phyloP scores from a whole-genome alignment of 768 basidiomycete species.

The Stropharia rugosoannulata region DNA sequence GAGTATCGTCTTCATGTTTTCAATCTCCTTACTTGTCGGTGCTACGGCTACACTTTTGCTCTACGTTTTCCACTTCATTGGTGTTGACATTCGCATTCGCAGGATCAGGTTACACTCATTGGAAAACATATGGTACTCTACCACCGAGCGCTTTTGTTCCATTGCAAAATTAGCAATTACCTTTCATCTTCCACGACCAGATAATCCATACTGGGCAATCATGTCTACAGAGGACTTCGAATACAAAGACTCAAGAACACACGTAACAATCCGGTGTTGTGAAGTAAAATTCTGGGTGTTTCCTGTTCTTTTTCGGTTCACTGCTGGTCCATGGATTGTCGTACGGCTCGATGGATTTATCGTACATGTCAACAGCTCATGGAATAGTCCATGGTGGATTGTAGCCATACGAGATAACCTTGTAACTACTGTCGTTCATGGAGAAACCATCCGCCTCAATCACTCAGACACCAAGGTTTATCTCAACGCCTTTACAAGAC shows the following conservation, averaged over 20 bases:
- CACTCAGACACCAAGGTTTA: conserved; percentile 32
- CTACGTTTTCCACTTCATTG: conserved; percentile 5
- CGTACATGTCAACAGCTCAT: conserved; percentile 31
- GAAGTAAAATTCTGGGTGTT: conserved; percentile 34
- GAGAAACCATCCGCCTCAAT: conserved; percentile 39
- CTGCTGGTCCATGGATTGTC: conserved; percentile 33
- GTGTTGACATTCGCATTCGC: background rate
- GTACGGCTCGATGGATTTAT: conserved; percentile 35
- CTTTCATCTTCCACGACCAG: conserved; percentile 24
- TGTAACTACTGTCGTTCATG: conserved; percentile 35
- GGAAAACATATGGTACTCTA: conserved; percentile 8
- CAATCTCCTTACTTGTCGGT: background rate
- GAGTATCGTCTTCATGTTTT: too few species aligned
- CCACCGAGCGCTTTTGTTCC: conserved; percentile 9
- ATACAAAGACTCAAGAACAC: conserved; percentile 27
- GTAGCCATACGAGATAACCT: conserved; percentile 34
- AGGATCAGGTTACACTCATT: background rate
- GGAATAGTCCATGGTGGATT: conserved; percentile 36
- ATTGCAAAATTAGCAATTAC: conserved; percentile 20
- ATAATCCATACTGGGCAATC: conserved; percentile 30
- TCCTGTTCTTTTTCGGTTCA: conserved; percentile 35
- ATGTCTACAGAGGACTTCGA: conserved; percentile 25
- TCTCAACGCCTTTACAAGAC: conserved; percentile 21
- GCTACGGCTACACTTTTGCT: background rate
- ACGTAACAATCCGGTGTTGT: conserved; percentile 18